Percentiles rank a stretch among this genome's conserved stretches.
phyloP scores from a whole-genome alignment of 768 basidiomycete genomes.

The Tricholoma hemisulphureum region DNA sequence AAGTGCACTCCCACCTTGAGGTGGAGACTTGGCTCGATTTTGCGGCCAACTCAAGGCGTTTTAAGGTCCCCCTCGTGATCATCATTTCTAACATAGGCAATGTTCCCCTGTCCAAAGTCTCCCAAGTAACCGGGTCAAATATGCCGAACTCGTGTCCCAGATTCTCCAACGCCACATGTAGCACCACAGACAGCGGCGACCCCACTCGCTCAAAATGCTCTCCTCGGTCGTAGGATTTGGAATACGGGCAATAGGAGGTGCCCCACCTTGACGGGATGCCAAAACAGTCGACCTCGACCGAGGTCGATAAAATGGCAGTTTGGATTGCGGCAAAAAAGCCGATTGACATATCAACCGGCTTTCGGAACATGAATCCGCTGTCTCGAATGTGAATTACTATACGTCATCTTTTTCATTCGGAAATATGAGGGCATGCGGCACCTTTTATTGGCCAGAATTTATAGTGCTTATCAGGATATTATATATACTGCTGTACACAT shows the following conservation, averaged over 20 bases:
- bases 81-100: too few species aligned
- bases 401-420: neutral
- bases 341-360: neutral
- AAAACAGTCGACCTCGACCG: slow-evolving; percentile 8
- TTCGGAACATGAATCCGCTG: neutral
- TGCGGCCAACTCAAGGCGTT: too few species aligned
- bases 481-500: too few species aligned
- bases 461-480: too few species aligned
- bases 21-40: too few species aligned
- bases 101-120: neutral
- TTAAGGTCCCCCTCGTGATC: too few species aligned
- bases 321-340: neutral
- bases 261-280: slow-evolving; percentile 1
- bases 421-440: too few species aligned
- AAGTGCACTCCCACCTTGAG: too few species aligned
- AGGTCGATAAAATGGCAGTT: slow-evolving; percentile 1
- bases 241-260: slow-evolving; percentile 3
- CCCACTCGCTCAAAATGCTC: neutral
- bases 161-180: neutral
- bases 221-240: neutral
- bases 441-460: too few species aligned
- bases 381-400: neutral
- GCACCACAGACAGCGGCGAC: neutral
- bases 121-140: neutral
- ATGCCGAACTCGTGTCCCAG: neutral